phyloP scores from a whole-genome alignment of 2,329 filamentous ascomycete genomes.

The Camptophora hylomeconis region DNA sequence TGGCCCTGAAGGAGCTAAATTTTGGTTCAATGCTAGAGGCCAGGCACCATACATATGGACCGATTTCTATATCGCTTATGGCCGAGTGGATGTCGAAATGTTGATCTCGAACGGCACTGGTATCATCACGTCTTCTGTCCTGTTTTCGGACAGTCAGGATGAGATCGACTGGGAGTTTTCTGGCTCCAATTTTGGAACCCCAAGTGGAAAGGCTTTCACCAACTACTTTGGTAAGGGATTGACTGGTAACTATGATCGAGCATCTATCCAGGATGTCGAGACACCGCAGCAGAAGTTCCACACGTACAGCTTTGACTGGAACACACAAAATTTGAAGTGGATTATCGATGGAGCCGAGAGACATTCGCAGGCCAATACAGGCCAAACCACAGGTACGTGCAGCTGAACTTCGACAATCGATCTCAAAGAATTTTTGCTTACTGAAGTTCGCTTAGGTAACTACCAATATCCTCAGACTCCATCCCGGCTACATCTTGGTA shows the following conservation, averaged over 20 bases:
- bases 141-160: conserved; percentile 90
- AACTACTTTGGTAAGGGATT: conserved; percentile 97
- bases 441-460: too few species aligned
- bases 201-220: conserved; percentile 56
- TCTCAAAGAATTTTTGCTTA: too few species aligned
- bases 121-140: conserved; percentile 89
- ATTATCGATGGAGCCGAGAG: conserved; percentile 65
- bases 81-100: conserved; percentile 35
- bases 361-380: conserved; percentile 61
- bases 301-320: conserved; percentile 88
- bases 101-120: conserved; percentile 50
- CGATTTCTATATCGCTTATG: conserved; percentile 42
- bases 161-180: conserved; percentile 97
- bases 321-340: conserved; percentile 74
- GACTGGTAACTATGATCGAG: conserved; percentile 66
- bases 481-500: conserved; percentile 76
- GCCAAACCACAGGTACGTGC: too few species aligned
- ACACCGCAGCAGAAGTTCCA: conserved; percentile 70
- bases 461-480: conserved; percentile 88
- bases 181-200: conserved; percentile 61
- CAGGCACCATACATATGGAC: conserved; percentile 35
- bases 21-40: conserved; percentile 34
- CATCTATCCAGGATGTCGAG: conserved; percentile 57
- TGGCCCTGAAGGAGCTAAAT: conserved; percentile 38
- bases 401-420: too few species aligned